These are phyloP conservation scores for Cladosporium sp. DNA, from an alignment of 2,329 filamentous ascomycete genomes.

Conservation along the genomic window DNA sequence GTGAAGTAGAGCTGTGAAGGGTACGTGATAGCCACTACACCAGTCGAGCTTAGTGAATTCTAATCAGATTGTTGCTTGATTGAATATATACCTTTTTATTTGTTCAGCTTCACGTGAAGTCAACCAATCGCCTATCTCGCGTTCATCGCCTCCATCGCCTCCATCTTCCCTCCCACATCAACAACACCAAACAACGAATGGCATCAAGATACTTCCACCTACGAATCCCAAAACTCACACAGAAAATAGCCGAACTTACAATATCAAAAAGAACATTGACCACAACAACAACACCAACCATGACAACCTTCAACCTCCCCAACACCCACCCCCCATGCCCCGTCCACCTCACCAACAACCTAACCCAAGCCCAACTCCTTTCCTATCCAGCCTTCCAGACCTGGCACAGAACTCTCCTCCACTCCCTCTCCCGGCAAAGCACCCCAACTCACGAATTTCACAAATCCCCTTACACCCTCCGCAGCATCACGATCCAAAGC, in stretches of 20 bases:
- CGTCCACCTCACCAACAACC: slow-evolving; percentile 40
- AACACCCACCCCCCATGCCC: slow-evolving; percentile 30
- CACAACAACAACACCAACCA: too few relatives aligned
- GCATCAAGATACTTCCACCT: too few relatives aligned
- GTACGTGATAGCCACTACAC: slow-evolving; percentile 12
- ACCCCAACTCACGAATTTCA: slow-evolving; percentile 47
- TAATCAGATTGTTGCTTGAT: too few relatives aligned
- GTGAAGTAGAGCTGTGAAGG: slow-evolving; percentile 8
- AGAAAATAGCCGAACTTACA: too few relatives aligned
- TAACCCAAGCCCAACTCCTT: slow-evolving; percentile 42
- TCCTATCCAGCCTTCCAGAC: slow-evolving; percentile 51
- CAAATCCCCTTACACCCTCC: slow-evolving; percentile 46
- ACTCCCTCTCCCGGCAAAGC: slow-evolving; percentile 45
- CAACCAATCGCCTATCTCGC: too few relatives aligned
- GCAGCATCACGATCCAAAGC: slow-evolving; percentile 49
- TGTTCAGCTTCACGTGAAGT: too few relatives aligned
- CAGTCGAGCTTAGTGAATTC: background rate
- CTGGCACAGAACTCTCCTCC: slow-evolving; percentile 49
- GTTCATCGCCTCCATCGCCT: too few relatives aligned
- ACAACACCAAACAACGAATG: too few relatives aligned
- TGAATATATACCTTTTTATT: too few relatives aligned
- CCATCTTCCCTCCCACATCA: too few relatives aligned
- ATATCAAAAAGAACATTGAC: too few relatives aligned
- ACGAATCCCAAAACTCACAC: too few relatives aligned
- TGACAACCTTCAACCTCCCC: slow-evolving; percentile 41